These are phyloP conservation scores for Teratosphaeria pseudoeucalypti DNA, from an alignment of 2,329 filamentous ascomycete genomes.

Conservation along the genomic window DNA sequence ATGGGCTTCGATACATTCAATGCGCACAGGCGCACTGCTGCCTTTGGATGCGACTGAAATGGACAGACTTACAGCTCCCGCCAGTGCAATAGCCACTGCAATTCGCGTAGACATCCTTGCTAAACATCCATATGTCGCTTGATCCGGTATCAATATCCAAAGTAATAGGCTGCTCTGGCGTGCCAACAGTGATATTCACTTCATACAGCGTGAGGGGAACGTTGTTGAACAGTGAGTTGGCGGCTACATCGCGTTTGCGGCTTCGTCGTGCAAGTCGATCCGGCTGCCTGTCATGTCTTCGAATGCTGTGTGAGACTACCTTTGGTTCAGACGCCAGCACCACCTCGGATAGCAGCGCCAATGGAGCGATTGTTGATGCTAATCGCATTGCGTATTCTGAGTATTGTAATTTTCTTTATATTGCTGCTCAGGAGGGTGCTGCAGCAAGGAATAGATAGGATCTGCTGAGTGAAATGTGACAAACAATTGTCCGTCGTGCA, in stretches of 20 bases:
- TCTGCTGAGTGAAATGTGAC: neutral
- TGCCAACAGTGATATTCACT: conserved; percentile 48
- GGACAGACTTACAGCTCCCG: conserved; percentile 50
- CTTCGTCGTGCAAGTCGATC: neutral
- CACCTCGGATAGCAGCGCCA: neutral
- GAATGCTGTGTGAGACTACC: neutral
- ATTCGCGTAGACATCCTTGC: neutral
- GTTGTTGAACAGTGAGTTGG: neutral
- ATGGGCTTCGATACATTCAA: conserved; percentile 47
- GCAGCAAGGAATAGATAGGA: neutral
- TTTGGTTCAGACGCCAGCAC: neutral
- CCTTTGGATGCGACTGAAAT: conserved; percentile 2
- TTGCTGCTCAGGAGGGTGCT: neutral
- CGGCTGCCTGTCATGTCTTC: neutral
- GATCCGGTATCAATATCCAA: conserved; percentile 54
- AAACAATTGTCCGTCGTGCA: neutral
- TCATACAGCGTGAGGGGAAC: conserved; percentile 42
- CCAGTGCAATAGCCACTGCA: conserved; percentile 40
- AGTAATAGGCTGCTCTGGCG: conserved; percentile 44
- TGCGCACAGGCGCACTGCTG: conserved; percentile 40
- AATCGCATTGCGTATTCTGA: neutral
- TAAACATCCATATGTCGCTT: conserved; percentile 48
- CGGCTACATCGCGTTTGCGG: neutral
- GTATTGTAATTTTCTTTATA: neutral
- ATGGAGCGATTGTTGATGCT: neutral